Evolutionary conservation across 2,329 filamentous ascomycete species (phyloP), one percentile per base, ranked within the genome.

Genomic region (Xylariaceae sp.): DNA sequence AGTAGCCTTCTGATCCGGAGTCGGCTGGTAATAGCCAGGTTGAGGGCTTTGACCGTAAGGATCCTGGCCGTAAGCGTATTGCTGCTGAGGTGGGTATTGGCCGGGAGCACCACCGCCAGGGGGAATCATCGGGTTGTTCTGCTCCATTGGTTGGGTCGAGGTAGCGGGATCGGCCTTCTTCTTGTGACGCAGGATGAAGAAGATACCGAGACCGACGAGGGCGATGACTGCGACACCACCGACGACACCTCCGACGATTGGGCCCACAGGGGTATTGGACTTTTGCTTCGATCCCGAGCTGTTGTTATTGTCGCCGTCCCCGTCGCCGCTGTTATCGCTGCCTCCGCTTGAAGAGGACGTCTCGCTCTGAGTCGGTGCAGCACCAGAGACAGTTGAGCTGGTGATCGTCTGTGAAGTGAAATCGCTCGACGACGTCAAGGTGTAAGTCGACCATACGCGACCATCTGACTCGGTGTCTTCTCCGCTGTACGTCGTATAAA

Each of bases 231-330:
- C 69, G 3, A 75, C 67, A 11, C 75, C 75, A n/a, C 74, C 75
- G 10, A 77, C 71, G 3, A 68, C 66, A 22, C 74, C 75, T 11
- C 75, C 75, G 7, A 64, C 73, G 39, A 78, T 77, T 14, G 74
- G 67, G 5, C 71, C 75, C 11, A 70, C 59, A 22, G 47, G 64
- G 6, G 65, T 59, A n/a, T 55, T 58, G 18, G 52, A 51, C n/a
- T 51, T 48, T 15, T 47, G 44, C n/a, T 10, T 39, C 11, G 32
- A 39, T 14, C 35, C 7, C 14, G 48, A 50, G 31, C 47, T 40
- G 17, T 22, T n/a, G 15, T 44, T n/a, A 9, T 36, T 48, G 35
- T 41, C 39, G 9, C 22, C 42, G 17, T 19, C 36, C 39, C 35
- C 49, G 39, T 30, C 35, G 3, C 9, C 40, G 2, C 44, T 7